Evolutionary conservation across 495 filamentous ascomycete species (phyloP), one percentile per base, ranked within the genome.

Genomic region (Acidiella bohemica): DNA sequence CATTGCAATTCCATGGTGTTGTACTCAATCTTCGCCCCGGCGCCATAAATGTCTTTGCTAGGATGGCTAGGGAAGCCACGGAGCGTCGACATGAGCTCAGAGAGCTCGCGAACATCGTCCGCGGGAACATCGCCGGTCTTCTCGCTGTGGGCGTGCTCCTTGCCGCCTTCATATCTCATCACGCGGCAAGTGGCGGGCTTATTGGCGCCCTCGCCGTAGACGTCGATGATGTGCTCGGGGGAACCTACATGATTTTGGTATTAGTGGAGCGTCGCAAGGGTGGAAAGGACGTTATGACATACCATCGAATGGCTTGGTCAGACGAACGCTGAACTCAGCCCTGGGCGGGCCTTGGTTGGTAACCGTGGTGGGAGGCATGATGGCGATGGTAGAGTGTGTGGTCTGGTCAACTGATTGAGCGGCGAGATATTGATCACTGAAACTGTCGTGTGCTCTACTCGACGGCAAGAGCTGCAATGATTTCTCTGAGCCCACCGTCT

Each of bases 1-100:
- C 51, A 54, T 22, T 54, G 51, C 14, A 54, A 44, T 19, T 54
- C 51, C 13, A 54, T 43, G 7, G 51, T 54, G 31, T 41, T 38
- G 36, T 48, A 49, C 17, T 50, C 43, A 5, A 54, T 3, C 31
- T 36, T 48, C 2, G 37, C 35, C 23, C 51, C 48, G 1, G 21
- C 14, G 5, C 44, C 51, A 36, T 44, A 51, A 0, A 54, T 27
- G 25, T 54, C 51, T 14, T 46, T 32, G 13, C 25, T 21, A 12
- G 32, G 31, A 33, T 50, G 42, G 13, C 28, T 31, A 1, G 51
- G 51, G 47, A 54, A 51, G 32, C 51, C 51, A 16, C 51, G 51
- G n/a, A 50, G 35, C 7, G 39, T 38, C 13, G 39, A 25, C 35
- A 50, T 30, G 17, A 51, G 39, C 12, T 17, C 19, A 33, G 51